Conservation (phyloP, 352 stramenopile genomes). For the Globisporangium parvum region DNA sequence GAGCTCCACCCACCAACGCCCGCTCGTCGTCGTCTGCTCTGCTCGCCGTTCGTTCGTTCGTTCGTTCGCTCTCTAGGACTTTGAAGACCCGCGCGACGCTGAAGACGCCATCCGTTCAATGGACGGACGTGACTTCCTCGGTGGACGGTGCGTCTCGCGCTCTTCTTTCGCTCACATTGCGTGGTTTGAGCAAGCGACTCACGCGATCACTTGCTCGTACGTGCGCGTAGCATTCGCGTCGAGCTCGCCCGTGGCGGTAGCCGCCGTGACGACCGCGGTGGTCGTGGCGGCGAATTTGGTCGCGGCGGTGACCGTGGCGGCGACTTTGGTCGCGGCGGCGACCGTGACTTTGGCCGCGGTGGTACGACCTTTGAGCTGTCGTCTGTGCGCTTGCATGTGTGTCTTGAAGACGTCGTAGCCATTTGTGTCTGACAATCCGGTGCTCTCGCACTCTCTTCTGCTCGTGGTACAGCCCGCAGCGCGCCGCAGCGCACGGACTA, state of each 20-base stretch:
- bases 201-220: not conserved
- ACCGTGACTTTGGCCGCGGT: constrained; percentile 10
- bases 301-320: constrained; percentile 20
- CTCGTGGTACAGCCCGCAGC: constrained; percentile 38
- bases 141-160: constrained; percentile 45
- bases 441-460: not conserved
- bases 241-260: constrained; percentile 72
- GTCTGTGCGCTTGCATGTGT: not conserved
- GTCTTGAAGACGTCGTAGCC: not conserved
- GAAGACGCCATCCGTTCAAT: constrained; percentile 85
- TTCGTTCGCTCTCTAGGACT: constrained; percentile 85
- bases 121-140: constrained; percentile 82
- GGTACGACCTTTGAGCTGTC: constrained; percentile 7
- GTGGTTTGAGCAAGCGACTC: too few species aligned
- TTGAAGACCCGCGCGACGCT: constrained; percentile 84
- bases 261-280: constrained; percentile 48
- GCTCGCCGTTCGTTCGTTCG: constrained; percentile 28
- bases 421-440: not conserved
- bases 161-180: not conserved
- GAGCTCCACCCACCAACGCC: constrained; percentile 33
- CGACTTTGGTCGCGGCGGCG: constrained; percentile 19
- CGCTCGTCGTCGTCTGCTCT: constrained; percentile 36
- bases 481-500: constrained; percentile 71
- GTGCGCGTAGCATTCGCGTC: constrained; percentile 56
- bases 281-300: constrained; percentile 27